Percentiles rank a stretch among this genome's conserved stretches.
phyloP scores from a whole-genome alignment of 75 land plant species.

The Sequoia sempervirens region DNA sequence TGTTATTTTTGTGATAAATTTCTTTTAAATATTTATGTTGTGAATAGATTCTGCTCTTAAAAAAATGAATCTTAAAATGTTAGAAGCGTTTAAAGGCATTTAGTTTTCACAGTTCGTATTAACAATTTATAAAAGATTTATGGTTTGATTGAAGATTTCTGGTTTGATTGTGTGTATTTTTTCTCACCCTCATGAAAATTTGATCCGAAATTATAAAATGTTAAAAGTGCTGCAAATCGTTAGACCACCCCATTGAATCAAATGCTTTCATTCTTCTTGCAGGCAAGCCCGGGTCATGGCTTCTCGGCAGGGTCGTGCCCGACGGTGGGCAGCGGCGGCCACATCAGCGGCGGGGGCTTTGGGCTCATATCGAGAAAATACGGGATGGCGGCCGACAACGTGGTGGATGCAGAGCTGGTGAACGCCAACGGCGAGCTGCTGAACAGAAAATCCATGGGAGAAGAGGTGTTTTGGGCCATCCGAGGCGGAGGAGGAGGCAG shows the following conservation, averaged over 20 bases:
- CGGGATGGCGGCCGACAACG: constrained; percentile 33
- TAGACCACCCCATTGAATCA: neutral
- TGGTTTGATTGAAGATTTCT: too few relatives aligned
- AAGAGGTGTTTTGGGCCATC: constrained; percentile 26
- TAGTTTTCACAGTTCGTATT: too few relatives aligned
- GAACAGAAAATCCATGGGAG: constrained; percentile 9
- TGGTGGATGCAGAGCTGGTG: constrained; percentile 25
- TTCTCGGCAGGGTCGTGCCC: constrained; percentile 28
- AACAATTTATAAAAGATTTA: too few relatives aligned
- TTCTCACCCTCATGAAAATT: too few relatives aligned
- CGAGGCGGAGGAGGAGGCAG: constrained; percentile 21
- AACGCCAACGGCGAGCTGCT: constrained; percentile 16
- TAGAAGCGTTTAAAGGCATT: too few relatives aligned
- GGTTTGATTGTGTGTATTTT: too few relatives aligned
- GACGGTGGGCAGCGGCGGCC: constrained; percentile 31
- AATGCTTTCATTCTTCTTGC: neutral
- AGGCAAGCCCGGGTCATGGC: constrained; percentile 4
- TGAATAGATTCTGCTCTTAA: too few relatives aligned
- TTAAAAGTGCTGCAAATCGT: neutral
- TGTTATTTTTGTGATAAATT: too few relatives aligned
- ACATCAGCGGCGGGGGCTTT: constrained; percentile 28
- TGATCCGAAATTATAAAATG: neutral
- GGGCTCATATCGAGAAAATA: constrained; percentile 27
- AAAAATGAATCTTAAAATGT: too few relatives aligned
- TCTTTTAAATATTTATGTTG: too few relatives aligned